Evolutionary conservation across 805 yeast genomes (phyloP).

Genomic region (Suhomyces canberraensis): DNA sequence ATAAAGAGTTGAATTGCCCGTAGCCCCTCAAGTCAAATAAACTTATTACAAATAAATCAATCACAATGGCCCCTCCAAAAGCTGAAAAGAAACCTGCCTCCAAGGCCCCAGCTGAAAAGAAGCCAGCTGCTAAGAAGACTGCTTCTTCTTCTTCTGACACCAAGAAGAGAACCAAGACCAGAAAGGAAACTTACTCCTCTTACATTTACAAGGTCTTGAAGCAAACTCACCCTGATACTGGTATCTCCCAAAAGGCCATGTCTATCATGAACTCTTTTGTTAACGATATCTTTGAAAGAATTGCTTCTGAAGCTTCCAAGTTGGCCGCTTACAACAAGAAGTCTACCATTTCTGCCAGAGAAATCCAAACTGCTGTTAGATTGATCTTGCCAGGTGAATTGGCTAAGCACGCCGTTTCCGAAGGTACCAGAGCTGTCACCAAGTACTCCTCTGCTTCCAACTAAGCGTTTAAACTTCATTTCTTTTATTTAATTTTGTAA

Average conservation of each 20-base stretch:
- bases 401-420: constrained; percentile 97
- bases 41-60: constrained; percentile 1
- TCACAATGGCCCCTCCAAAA: constrained; percentile 28
- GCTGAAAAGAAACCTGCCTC: constrained; percentile 83
- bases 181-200: constrained; percentile 98
- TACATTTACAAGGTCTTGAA: constrained; percentile 97
- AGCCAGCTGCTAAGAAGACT: constrained; percentile 88
- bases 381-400: constrained; percentile 97
- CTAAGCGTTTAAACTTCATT: constrained; percentile 16
- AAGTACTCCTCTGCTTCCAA: constrained; percentile 76
- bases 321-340: constrained; percentile 98
- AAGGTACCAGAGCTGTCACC: constrained; percentile 98
- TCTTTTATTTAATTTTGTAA: constrained; percentile 9
- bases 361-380: constrained; percentile 98
- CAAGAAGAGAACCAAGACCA: constrained; percentile 91
- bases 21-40: neutral
- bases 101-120: constrained; percentile 96
- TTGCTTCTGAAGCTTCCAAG: constrained; percentile 96
- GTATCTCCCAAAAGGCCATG: constrained; percentile 98
- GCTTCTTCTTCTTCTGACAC: constrained; percentile 71
- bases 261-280: constrained; percentile 98
- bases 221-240: constrained; percentile 99
- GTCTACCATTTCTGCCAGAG: constrained; percentile 97
- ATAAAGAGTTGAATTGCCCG: constrained; percentile 4
- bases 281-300: constrained; percentile 96